Percentiles rank a stretch among this genome's conserved stretches.
phyloP scores from a whole-genome alignment of 345 rosid species.

The Camelina sativa region DNA sequence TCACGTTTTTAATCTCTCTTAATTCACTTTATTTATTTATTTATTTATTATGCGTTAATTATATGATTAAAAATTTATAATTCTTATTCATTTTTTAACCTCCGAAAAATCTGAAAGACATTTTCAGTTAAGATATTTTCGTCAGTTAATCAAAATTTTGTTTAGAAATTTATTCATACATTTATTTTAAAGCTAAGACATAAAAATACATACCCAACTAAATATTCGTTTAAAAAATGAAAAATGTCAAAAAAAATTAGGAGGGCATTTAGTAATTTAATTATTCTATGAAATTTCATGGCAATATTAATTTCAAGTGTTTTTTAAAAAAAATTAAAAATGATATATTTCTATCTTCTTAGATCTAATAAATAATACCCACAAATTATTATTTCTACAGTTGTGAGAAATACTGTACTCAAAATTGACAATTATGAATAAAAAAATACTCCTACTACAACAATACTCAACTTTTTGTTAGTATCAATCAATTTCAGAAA shows the following conservation, averaged over 20 bases:
- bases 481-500: constrained; percentile 6
- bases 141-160: background rate
- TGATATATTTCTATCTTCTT: background rate
- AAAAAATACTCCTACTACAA: background rate
- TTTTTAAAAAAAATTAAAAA: background rate
- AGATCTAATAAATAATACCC: background rate
- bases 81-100: background rate
- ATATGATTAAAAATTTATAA: background rate
- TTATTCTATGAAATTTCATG: background rate
- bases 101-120: too few species aligned
- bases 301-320: background rate
- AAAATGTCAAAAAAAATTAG: background rate
- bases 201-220: background rate
- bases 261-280: background rate
- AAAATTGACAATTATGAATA: background rate
- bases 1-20: constrained; percentile 40
- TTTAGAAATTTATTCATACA: background rate
- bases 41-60: background rate
- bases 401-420: background rate
- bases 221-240: background rate
- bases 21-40: background rate
- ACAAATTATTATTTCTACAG: background rate
- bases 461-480: background rate
- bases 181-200: too few species aligned
- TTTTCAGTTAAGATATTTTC: background rate